phyloP scores from a whole-genome alignment of 1,284 basidiomycete genomes.

The Pulveroboletus sp. region DNA sequence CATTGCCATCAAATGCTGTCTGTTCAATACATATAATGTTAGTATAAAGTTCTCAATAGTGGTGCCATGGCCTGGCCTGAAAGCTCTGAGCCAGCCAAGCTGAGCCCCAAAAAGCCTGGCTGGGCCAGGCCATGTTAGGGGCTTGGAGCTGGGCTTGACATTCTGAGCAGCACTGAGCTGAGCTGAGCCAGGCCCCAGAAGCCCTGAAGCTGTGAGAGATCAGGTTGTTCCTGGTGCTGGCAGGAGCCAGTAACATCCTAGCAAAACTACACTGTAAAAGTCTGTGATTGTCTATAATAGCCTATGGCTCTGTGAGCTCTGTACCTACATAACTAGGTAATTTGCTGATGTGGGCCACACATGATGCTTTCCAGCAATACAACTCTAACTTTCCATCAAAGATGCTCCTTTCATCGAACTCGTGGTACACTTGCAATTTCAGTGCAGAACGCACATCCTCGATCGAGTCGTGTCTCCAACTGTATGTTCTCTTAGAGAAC shows the following conservation, averaged over 20 bases:
- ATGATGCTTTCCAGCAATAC: too few relatives aligned
- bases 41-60: not conserved
- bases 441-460: too few relatives aligned
- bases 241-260: not conserved
- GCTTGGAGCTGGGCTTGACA: not conserved
- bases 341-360: too few relatives aligned
- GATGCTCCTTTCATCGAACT: too few relatives aligned
- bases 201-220: not conserved
- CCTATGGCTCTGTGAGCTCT: too few relatives aligned
- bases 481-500: too few relatives aligned
- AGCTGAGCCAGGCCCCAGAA: constrained; percentile 8
- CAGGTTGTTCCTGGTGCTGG: not conserved
- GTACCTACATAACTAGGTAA: too few relatives aligned
- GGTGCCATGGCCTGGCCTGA: not conserved
- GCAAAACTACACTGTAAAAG: too few relatives aligned
- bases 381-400: too few relatives aligned
- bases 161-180: not conserved
- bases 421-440: too few relatives aligned
- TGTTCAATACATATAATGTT: not conserved
- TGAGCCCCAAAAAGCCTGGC: not conserved
- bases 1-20: accelerated
- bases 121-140: not conserved
- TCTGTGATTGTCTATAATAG: too few relatives aligned
- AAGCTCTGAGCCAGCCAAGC: not conserved
- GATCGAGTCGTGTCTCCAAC: too few relatives aligned